phyloP scores from a whole-genome alignment of 2,329 filamentous ascomycete genomes.

The Penicillium sp. region DNA sequence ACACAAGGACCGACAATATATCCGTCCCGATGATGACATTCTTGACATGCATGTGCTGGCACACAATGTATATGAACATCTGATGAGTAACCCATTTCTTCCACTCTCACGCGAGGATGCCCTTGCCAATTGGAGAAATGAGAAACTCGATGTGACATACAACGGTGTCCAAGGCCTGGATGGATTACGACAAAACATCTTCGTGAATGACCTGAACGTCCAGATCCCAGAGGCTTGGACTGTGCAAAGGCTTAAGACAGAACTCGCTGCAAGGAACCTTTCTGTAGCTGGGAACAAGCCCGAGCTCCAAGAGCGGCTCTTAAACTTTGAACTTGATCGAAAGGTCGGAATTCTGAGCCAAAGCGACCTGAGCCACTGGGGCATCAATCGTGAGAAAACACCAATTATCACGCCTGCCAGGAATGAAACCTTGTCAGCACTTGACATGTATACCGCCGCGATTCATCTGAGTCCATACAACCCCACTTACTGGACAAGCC shows the following conservation, averaged over 20 bases:
- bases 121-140: slow-evolving; percentile 5
- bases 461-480: slow-evolving; percentile 40
- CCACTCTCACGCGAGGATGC: slow-evolving; percentile 19
- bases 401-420: slow-evolving; percentile 18
- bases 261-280: slow-evolving; percentile 20
- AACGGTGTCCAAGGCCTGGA: slow-evolving; percentile 5
- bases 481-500: slow-evolving; percentile 39
- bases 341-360: slow-evolving; percentile 22
- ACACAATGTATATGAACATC: slow-evolving; percentile 35
- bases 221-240: slow-evolving; percentile 5
- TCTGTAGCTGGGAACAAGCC: slow-evolving; percentile 7
- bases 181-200: neutral
- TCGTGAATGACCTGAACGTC: neutral
- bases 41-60: slow-evolving; percentile 25
- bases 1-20: slow-evolving; percentile 5
- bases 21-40: neutral
- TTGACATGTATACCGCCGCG: slow-evolving; percentile 42
- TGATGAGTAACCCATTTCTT: slow-evolving; percentile 24
- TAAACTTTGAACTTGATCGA: slow-evolving; percentile 19
- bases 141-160: slow-evolving; percentile 9
- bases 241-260: neutral
- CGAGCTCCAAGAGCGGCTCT: slow-evolving; percentile 24
- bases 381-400: slow-evolving; percentile 18
- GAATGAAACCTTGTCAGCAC: slow-evolving; percentile 10
- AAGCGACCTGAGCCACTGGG: slow-evolving; percentile 33